Percentiles rank a stretch among this genome's conserved stretches.
Conservation (phyloP, 495 filamentous ascomycete genomes). For the Cladorrhinum samala region DNA sequence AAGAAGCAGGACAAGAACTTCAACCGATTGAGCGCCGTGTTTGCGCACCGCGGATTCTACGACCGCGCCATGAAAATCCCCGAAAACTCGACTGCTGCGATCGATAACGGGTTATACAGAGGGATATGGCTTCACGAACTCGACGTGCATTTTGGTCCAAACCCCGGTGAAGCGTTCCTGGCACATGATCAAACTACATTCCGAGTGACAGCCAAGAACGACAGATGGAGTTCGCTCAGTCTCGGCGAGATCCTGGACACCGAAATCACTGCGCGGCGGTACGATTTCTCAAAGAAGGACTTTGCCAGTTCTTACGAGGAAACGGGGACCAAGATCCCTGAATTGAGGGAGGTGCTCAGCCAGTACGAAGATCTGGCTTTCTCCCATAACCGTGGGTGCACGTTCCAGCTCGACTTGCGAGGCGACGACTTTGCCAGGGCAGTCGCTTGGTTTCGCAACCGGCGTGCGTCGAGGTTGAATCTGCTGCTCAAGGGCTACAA, state of each 20-base stretch:
- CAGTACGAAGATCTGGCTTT: background rate
- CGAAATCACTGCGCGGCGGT: background rate
- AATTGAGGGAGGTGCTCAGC: background rate
- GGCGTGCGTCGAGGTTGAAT: background rate
- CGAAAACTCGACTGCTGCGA: background rate
- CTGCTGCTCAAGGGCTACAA: background rate
- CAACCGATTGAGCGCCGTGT: too few species aligned
- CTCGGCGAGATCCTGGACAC: background rate
- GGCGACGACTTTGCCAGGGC: background rate
- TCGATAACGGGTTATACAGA: background rate
- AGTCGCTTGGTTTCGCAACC: background rate
- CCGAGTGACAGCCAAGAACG: background rate
- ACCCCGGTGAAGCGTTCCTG: background rate
- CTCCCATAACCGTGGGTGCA: background rate
- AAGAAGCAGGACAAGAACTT: too few species aligned
- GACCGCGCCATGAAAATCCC: background rate
- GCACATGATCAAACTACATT: background rate
- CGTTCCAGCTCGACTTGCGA: background rate
- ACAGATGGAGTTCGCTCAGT: background rate
- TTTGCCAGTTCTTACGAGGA: background rate
- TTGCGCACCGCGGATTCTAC: background rate
- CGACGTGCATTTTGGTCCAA: background rate
- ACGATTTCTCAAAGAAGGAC: background rate
- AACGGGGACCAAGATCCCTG: background rate
- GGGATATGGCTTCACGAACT: background rate